Conservation (phyloP, 176 grass and related monocot species). For the Triticum urartu region DNA sequence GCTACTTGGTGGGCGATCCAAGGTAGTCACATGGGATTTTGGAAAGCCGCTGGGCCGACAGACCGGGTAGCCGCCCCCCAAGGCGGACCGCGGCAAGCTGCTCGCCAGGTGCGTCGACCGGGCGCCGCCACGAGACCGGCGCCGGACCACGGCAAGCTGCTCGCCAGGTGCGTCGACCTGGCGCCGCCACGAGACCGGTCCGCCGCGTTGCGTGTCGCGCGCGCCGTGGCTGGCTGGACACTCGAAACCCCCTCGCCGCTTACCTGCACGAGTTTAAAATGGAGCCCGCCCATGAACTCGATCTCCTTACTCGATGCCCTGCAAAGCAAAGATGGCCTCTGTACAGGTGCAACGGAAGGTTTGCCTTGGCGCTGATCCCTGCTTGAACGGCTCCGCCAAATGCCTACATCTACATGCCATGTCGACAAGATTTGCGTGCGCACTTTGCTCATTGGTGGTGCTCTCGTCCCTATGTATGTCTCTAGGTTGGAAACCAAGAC, state of each 20-base stretch:
- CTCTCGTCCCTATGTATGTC: background rate
- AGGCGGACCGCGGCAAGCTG: background rate
- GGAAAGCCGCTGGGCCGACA: background rate
- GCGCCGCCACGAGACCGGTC: background rate
- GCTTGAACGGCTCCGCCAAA: background rate
- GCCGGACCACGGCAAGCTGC: background rate
- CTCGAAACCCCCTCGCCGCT: background rate
- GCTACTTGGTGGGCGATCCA: too few relatives aligned
- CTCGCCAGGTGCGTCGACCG: background rate
- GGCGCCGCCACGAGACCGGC: background rate
- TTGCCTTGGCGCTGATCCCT: background rate
- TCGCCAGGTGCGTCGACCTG: background rate
- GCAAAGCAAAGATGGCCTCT: background rate
- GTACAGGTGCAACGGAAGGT: background rate
- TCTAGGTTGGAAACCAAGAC: slow-evolving; percentile 5
- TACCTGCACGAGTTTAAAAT: background rate
- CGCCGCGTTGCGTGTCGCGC: background rate
- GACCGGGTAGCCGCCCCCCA: background rate
- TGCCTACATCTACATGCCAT: background rate
- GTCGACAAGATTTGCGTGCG: background rate
- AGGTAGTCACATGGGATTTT: background rate
- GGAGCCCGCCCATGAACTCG: background rate
- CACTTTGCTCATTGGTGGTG: background rate
- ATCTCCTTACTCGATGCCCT: background rate
- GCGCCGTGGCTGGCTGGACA: background rate